Conservation (phyloP, 768 basidiomycete genomes). For the Boletus subparvulus region DNA sequence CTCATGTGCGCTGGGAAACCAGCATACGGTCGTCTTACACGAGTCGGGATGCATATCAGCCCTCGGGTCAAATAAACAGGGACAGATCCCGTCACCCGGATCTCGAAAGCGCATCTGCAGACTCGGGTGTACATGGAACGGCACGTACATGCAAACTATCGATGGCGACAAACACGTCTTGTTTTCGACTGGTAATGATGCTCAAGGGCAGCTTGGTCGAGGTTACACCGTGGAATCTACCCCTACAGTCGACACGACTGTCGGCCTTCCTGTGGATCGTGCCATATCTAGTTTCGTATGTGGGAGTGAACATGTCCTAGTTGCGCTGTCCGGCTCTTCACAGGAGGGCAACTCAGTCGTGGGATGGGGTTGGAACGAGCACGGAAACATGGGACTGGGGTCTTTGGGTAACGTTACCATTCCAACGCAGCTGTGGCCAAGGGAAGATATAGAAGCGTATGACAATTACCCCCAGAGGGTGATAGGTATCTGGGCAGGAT, state of each 20-base stretch:
- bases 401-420: conserved; percentile 50
- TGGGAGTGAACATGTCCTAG: conserved; percentile 85
- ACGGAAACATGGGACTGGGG: conserved; percentile 84
- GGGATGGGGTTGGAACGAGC: conserved; percentile 99
- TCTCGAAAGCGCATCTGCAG: conserved; percentile 25
- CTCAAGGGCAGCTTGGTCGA: conserved; percentile 67
- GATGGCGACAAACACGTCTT: conserved; percentile 27
- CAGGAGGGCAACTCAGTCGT: conserved; percentile 47
- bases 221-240: background rate
- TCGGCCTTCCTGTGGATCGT: conserved; percentile 28
- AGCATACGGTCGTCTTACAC: conserved; percentile 49
- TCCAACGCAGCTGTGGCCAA: conserved; percentile 58
- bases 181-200: conserved; percentile 53
- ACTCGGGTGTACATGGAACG: conserved; percentile 77
- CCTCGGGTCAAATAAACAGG: conserved; percentile 72
- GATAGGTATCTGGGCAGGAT: conserved; percentile 29
- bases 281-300: conserved; percentile 48
- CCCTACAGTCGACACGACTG: background rate
- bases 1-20: conserved; percentile 47
- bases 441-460: conserved; percentile 7
- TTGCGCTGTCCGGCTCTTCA: conserved; percentile 19
- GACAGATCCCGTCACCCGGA: conserved; percentile 52
- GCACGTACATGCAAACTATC: conserved; percentile 52
- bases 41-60: conserved; percentile 47
- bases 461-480: conserved; percentile 14